Conservation (phyloP, 2,329 filamentous ascomycete genomes). For the Simplicillium sp. region DNA sequence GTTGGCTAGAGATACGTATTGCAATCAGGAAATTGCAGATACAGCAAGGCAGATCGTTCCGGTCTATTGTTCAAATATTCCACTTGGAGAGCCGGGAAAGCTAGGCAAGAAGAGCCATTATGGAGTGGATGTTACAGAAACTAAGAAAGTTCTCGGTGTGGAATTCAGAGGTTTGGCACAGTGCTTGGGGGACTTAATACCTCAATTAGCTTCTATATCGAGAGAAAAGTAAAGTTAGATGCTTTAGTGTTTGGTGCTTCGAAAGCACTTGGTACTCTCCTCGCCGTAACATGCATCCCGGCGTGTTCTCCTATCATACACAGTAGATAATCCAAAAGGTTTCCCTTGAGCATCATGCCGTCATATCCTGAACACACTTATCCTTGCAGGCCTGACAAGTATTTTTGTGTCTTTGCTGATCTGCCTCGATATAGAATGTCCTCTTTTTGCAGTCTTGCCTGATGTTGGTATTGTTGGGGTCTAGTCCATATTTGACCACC, state of each 20-base stretch:
- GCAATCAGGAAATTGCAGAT: constrained; percentile 28
- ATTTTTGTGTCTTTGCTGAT: no score
- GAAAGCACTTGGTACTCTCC: no score
- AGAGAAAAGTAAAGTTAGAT: no score
- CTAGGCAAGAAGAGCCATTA: constrained; percentile 25
- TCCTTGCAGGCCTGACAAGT: no score
- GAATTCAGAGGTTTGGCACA: constrained; percentile 40
- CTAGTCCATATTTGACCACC: constrained; percentile 7
- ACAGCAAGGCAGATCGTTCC: constrained; percentile 16
- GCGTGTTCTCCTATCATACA: no score
- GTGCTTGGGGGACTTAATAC: constrained; percentile 39
- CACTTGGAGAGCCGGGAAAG: constrained; percentile 21
- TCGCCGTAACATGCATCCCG: no score
- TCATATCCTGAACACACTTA: no score
- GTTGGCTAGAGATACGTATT: constrained; percentile 30
- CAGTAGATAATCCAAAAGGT: no score
- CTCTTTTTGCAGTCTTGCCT: constrained; percentile 8
- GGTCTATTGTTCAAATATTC: constrained; percentile 18
- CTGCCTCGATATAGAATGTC: no score
- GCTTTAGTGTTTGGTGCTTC: no score
- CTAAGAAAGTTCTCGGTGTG: constrained; percentile 38
- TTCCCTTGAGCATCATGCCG: no score
- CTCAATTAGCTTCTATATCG: constrained; percentile 8
- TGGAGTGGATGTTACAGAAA: constrained; percentile 38
- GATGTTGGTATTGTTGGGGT: constrained; percentile 6